These are phyloP conservation scores for Anisodus tanguticus DNA, from an alignment of 257 asterid genomes.

Conservation along the genomic window DNA sequence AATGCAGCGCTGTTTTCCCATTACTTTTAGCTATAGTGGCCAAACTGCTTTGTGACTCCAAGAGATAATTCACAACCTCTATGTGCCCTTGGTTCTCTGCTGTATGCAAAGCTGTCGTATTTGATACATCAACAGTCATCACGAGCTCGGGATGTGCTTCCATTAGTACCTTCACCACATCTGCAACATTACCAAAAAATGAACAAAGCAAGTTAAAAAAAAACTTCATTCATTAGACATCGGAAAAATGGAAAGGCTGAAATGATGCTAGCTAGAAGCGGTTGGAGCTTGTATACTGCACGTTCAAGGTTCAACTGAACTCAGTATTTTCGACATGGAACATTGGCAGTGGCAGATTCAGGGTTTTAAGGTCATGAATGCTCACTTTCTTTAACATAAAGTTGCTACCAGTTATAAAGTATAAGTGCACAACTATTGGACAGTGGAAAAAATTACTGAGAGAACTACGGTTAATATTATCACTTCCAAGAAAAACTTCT, in stretches of 20 bases:
- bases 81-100: constrained; percentile 55
- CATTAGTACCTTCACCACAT: constrained; percentile 49
- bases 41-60: constrained; percentile 45
- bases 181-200: constrained; percentile 34
- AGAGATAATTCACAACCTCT: constrained; percentile 47
- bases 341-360: too few relatives aligned
- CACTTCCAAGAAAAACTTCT: too few relatives aligned
- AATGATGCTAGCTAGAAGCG: neutral
- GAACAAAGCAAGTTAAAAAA: neutral
- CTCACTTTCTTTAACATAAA: too few relatives aligned
- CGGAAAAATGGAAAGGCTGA: neutral
- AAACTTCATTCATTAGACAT: neutral
- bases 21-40: constrained; percentile 52
- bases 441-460: too few relatives aligned
- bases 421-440: too few relatives aligned
- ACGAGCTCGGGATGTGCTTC: constrained; percentile 54
- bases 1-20: constrained; percentile 58
- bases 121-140: constrained; percentile 53
- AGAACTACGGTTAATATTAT: too few relatives aligned
- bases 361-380: too few relatives aligned
- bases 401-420: too few relatives aligned
- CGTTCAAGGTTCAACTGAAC: neutral
- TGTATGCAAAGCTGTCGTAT: constrained; percentile 54
- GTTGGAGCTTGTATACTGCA: neutral
- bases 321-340: too few relatives aligned